Evolutionary conservation across 495 filamentous ascomycete genomes (phyloP), one percentile per base, ranked within the genome.

Genomic region (Neurospora sp.): DNA sequence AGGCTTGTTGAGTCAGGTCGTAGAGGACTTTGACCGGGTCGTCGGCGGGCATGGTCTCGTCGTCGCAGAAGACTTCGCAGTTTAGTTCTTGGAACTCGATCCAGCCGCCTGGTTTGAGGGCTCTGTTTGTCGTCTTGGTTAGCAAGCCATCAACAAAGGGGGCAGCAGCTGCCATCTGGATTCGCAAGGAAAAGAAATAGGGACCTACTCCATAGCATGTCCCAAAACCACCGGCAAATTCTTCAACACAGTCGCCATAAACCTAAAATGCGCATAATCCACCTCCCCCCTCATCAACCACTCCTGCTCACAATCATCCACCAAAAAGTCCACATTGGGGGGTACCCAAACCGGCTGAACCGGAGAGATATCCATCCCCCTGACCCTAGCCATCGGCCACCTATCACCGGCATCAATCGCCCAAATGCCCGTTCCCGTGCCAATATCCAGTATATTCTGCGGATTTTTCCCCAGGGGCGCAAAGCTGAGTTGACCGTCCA

Each of bases 391-490:
- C 69, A 73, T 78, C 11, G 83, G 83, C 66, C 77, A 85, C n/a
- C 72, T 69, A 44, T 85, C 82, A 20, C 82, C 88, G 42, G 86
- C 73, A 48, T 82, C 80, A 11, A 81, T 80, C n/a, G 87, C 88
- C 88, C 88, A 90, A 59, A 84, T 83, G 31, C 81, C 82, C 0
- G 87, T 89, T 7, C 88, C 89, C 0, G 89, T 90, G 1, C 85
- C 84, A 8, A 87, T 73, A 72, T 88, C 85, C 10, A 87, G 75
- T 23, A 87, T 83, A 27, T 76, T 81, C 40, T 84, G 81, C 7
- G 83, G 84, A 16, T 83, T 69, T 18, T 79, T 72, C 35, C 76
- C 76, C 48, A 87, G 78, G 0, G 87, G 85, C 4, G 87, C 81
- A 31, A 82, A 78, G 79, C 82, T 5, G 35, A 88, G 78, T 72